phyloP scores from a whole-genome alignment of 345 rosid genomes.

The Toxicodendron radicans region DNA sequence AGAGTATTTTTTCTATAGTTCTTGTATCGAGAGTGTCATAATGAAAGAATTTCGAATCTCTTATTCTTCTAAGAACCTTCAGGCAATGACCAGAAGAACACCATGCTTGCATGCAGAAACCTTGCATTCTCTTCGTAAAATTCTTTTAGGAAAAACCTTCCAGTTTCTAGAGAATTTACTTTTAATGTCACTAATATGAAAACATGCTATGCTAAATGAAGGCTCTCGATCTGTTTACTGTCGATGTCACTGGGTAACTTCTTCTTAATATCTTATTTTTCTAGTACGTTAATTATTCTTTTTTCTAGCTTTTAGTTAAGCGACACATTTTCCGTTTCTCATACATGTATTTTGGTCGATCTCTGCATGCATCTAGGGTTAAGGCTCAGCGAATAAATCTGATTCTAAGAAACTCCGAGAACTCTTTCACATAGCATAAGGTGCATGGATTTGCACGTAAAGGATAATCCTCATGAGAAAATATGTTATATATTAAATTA shows the following conservation, averaged over 20 bases:
- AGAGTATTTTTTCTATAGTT: too few relatives aligned
- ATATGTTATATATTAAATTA: neutral
- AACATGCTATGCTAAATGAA: neutral
- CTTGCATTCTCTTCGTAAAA: neutral
- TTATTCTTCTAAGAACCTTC: neutral
- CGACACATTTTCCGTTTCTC: neutral
- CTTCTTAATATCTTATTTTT: neutral
- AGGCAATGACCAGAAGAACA: neutral
- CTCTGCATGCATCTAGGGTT: constrained; percentile 1
- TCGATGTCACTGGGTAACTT: neutral
- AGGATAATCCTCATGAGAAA: neutral
- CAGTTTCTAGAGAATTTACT: too few relatives aligned
- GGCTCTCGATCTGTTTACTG: neutral
- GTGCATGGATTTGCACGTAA: constrained; percentile 5
- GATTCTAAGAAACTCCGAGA: neutral
- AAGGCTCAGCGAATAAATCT: neutral
- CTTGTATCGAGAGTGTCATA: too few relatives aligned
- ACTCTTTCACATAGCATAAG: neutral
- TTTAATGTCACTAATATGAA: neutral
- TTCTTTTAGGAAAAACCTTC: neutral
- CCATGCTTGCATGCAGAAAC: neutral
- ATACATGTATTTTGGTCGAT: neutral
- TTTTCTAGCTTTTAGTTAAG: neutral
- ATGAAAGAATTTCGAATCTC: too few relatives aligned
- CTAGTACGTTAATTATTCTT: neutral